Evolutionary conservation across 2,329 filamentous ascomycete genomes (phyloP), one percentile per base, ranked within the genome.

Genomic region (Colletotrichum australisinense): DNA sequence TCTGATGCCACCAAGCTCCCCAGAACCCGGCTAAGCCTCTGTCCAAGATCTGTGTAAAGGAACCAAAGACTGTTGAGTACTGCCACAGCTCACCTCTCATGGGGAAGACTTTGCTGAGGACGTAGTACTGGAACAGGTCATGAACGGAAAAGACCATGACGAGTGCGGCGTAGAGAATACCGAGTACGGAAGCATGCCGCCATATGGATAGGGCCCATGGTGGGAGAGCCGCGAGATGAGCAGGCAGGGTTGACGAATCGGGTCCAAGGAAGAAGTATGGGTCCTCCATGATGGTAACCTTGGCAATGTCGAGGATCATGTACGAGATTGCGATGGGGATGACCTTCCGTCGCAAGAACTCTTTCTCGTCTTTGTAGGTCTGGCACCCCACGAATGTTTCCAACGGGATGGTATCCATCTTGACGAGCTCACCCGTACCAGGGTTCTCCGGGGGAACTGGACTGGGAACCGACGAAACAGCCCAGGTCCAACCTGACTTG

Each of bases 1-100:
- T 92, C 82, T 98, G 95, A 81, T 98, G 96, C 96, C 96, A 98
- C 88, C 91, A 96, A 26, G 86, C 87, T 57, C 93, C 92, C 96
- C 96, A 98, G 83, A 93, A 93, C 1, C 95, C 95, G 1, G 89
- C 88, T 2, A 98, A 85, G 0, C 96, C 95, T 72, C 90, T 86
- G 74, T 95, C 90, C 12, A 92, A 82, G 2, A 95, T 86, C 30
- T 86, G 82, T 0, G 78, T 77, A 68, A 88, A 84, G 24, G 85
- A 85, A 14, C 93, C 92, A 72, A 91, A 87, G 5, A 88, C 84
- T 35, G 89, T 82, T 1, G 90, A 85, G 73, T 87, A 85, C 62
- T 86, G 84, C 88, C 88, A 91, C 2, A 89, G 82, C 59, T 88
- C 83, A 8, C 80, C 81, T 56, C 85, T 84, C 56, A 84, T 80